Evolutionary conservation across 129 eudicot genomes (phyloP).

Genomic region (Flaveria robusta): DNA sequence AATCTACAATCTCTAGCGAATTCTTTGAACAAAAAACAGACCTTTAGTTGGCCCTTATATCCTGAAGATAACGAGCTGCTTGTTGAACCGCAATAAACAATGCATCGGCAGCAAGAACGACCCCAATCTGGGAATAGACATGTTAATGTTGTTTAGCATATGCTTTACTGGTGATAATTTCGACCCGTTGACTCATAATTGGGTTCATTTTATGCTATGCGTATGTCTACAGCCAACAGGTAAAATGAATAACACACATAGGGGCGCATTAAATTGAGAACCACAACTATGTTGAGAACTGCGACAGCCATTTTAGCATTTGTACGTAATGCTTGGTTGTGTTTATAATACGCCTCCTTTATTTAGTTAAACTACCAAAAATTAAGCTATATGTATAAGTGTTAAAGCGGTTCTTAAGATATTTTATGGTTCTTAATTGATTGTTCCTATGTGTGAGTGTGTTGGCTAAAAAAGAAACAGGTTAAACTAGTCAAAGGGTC

Average conservation of each 20-base stretch:
- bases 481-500: neutral
- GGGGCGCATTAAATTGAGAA: neutral
- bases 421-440: no score
- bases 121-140: slow-evolving; percentile 55
- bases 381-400: no score
- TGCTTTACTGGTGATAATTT: neutral
- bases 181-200: neutral
- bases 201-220: neutral
- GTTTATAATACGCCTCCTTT: no score
- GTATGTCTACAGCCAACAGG: neutral
- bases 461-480: neutral
- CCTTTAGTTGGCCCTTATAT: slow-evolving; percentile 59
- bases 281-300: neutral
- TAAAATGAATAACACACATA: neutral
- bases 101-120: slow-evolving; percentile 77
- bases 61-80: slow-evolving; percentile 75
- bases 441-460: no score
- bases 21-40: slow-evolving; percentile 5
- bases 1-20: slow-evolving; percentile 3
- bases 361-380: no score
- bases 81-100: slow-evolving; percentile 76
- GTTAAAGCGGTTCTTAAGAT: no score
- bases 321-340: neutral
- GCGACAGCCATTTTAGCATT: neutral
- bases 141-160: neutral